These are phyloP conservation scores for Aspergillus saccharolyticus DNA, from an alignment of 495 filamentous ascomycete genomes.

Conservation along the genomic window DNA sequence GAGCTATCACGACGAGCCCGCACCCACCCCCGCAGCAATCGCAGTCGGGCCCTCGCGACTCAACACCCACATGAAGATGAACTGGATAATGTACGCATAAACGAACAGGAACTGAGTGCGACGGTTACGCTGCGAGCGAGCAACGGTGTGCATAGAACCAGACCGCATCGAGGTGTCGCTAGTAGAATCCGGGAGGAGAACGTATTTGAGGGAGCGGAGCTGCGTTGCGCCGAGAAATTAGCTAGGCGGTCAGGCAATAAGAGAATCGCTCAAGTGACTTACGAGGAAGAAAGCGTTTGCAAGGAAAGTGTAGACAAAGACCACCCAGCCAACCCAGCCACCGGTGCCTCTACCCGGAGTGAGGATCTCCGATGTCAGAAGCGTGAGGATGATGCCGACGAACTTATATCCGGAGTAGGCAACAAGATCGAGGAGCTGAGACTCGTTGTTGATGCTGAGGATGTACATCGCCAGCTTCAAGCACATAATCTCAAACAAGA, in stretches of 20 bases:
- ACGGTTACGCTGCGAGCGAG: constrained; percentile 77
- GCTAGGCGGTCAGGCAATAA: constrained; percentile 4
- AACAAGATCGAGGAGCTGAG: constrained; percentile 83
- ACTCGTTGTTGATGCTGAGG: constrained; percentile 81
- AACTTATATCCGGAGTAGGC: constrained; percentile 99
- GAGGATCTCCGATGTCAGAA: constrained; percentile 69
- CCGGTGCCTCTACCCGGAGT: constrained; percentile 74
- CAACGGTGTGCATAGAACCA: constrained; percentile 69
- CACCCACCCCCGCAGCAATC: constrained; percentile 14
- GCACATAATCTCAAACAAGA: constrained; percentile 79
- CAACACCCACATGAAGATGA: constrained; percentile 92
- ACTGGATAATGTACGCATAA: constrained; percentile 90
- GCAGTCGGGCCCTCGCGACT: constrained; percentile 49
- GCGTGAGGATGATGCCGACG: constrained; percentile 86
- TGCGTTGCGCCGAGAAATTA: constrained; percentile 35
- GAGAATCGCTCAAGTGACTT: constrained; percentile 24
- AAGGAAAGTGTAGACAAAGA: constrained; percentile 85
- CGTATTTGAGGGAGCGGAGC: constrained; percentile 93
- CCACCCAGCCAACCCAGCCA: constrained; percentile 79
- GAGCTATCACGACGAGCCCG: constrained; percentile 26
- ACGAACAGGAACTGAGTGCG: constrained; percentile 93
- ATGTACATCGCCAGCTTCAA: constrained; percentile 92
- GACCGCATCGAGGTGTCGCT: constrained; percentile 56
- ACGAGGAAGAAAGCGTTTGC: constrained; percentile 97
- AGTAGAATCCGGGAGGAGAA: constrained; percentile 81